phyloP scores from a whole-genome alignment of 257 asterid species.

The Mentha longifolia region DNA sequence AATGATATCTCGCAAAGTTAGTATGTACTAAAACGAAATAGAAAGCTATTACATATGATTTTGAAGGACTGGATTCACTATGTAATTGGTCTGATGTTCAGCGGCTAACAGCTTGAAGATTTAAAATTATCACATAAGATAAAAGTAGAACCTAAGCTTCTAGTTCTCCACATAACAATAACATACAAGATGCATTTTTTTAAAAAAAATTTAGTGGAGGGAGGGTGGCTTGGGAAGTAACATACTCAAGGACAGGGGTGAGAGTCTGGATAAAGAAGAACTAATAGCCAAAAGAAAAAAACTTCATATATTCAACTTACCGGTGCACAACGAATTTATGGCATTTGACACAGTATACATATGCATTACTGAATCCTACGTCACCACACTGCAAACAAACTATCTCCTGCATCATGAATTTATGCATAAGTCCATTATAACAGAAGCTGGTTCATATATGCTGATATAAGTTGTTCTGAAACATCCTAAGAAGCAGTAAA shows the following conservation, averaged over 20 bases:
- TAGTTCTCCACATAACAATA: neutral
- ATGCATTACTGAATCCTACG: constrained; percentile 52
- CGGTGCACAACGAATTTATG: constrained; percentile 58
- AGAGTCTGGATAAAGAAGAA: neutral
- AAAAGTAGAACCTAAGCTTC: neutral
- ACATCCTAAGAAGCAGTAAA: neutral
- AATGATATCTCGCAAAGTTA: neutral
- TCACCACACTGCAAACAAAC: no score
- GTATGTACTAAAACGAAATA: neutral
- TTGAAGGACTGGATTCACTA: neutral
- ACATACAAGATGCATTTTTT: neutral
- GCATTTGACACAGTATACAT: constrained; percentile 57
- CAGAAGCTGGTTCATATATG: neutral
- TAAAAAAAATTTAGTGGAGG: no score
- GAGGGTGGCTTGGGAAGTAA: no score
- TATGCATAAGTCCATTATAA: constrained; percentile 11
- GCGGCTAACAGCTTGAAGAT: neutral
- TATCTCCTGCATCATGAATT: no score
- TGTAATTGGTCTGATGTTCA: neutral
- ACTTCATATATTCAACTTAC: constrained; percentile 39
- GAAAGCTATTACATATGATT: neutral
- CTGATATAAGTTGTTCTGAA: neutral
- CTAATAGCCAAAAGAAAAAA: neutral
- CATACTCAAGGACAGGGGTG: no score
- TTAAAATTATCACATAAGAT: neutral